Evolutionary conservation across 352 stramenopile species (phyloP).

Genomic region (Ophiocytium majus): DNA sequence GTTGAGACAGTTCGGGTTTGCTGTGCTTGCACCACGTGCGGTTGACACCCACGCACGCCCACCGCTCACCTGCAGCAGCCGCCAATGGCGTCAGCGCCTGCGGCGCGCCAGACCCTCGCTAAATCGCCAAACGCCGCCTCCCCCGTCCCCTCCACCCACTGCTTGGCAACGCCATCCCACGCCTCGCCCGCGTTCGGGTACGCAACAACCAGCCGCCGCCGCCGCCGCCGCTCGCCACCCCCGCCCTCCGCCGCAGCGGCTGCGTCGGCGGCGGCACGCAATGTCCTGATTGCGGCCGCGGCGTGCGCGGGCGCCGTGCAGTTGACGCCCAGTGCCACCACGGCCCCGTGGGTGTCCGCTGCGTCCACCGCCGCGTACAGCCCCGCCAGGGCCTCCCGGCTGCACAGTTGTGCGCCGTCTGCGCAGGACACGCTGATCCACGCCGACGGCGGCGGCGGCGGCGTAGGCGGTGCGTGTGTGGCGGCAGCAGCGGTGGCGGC

Average conservation of each 20-base stretch:
- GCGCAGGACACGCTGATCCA: conserved; percentile 69
- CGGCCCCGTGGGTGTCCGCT: conserved; percentile 54
- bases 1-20: too few species aligned
- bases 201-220: conserved; percentile 57
- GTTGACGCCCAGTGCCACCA: conserved; percentile 75
- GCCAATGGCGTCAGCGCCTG: neutral
- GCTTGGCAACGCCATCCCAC: conserved; percentile 68
- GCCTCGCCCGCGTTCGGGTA: conserved; percentile 79
- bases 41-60: too few species aligned
- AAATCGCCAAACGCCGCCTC: neutral
- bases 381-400: conserved; percentile 63
- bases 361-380: conserved; percentile 62
- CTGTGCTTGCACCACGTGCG: too few species aligned
- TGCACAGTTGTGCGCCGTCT: conserved; percentile 68
- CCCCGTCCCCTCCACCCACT: conserved; percentile 66
- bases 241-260: conserved; percentile 73
- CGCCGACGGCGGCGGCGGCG: conserved; percentile 16
- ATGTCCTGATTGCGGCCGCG: conserved; percentile 33
- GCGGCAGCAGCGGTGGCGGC: conserved; percentile 14
- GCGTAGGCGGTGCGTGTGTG: neutral
- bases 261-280: conserved; percentile 55
- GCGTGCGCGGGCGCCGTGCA: conserved; percentile 70
- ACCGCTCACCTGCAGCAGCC: too few species aligned
- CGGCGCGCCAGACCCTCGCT: neutral
- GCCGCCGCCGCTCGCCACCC: conserved; percentile 69